These are phyloP conservation scores for Fusarium sterilihyphosum DNA, from an alignment of 2,329 filamentous ascomycete species.

Conservation along the genomic window DNA sequence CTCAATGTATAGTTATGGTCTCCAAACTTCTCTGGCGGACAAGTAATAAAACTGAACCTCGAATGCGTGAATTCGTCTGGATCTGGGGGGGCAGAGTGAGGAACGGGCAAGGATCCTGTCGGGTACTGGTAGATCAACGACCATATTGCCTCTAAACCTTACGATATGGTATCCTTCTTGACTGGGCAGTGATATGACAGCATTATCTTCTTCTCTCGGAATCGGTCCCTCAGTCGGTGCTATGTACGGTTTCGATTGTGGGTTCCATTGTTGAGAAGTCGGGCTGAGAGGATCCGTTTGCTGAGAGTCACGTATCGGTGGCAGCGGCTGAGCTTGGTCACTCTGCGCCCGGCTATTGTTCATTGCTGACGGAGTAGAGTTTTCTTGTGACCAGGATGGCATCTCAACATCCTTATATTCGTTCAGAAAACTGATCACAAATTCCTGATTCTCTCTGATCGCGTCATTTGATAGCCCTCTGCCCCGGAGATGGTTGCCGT, in stretches of 20 bases:
- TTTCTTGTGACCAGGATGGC: neutral
- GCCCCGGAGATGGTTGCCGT: too few species aligned
- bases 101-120: neutral
- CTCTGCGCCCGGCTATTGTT: neutral
- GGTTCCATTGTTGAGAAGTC: too few species aligned
- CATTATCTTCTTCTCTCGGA: too few species aligned
- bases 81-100: neutral
- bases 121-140: neutral
- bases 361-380: neutral
- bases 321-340: neutral
- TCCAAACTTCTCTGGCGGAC: neutral
- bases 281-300: neutral
- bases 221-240: too few species aligned
- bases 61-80: neutral
- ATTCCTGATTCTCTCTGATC: neutral
- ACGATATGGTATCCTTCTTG: rapidly evolving
- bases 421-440: neutral
- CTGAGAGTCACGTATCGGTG: neutral
- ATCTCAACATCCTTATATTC: neutral
- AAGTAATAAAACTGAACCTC: neutral
- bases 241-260: too few species aligned
- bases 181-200: rapidly evolving
- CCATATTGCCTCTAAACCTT: neutral
- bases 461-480: neutral
- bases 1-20: neutral